Conservation (phyloP, 345 rosid species). For the Sonneratia alba region DNA sequence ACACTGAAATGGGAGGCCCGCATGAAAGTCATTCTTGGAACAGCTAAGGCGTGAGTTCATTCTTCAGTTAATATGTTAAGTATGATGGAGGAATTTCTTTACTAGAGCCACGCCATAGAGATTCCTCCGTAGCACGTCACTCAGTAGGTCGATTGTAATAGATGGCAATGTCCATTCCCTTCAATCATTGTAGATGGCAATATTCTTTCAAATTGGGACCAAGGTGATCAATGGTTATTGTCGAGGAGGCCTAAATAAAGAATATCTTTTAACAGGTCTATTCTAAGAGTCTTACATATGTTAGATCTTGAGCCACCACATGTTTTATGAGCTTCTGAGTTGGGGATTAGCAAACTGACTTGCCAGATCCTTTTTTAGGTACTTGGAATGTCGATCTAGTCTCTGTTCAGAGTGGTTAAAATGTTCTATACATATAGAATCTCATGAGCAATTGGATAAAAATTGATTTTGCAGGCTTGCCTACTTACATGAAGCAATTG, state of each 20-base stretch:
- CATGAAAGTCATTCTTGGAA: conserved; percentile 64
- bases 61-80: conserved; percentile 2
- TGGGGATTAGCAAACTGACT: too few species aligned
- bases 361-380: not conserved
- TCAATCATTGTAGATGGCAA: not conserved
- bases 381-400: not conserved
- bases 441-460: not conserved
- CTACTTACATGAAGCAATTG: conserved; percentile 96
- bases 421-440: not conserved
- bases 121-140: not conserved
- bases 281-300: too few species aligned
- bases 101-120: not conserved
- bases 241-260: too few species aligned
- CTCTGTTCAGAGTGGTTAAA: not conserved
- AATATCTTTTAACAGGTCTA: too few species aligned
- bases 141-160: not conserved
- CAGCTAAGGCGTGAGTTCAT: conserved; percentile 79
- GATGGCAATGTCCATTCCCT: not conserved
- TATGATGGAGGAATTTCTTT: not conserved
- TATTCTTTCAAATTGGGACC: too few species aligned
- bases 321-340: too few species aligned
- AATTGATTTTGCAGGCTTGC: conserved; percentile 57
- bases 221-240: too few species aligned
- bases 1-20: conserved; percentile 77
- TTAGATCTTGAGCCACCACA: too few species aligned